Percentiles rank a stretch among this genome's conserved stretches.
Conservation (phyloP, 1,284 basidiomycete species). For the Schizophyllum amplum region DNA sequence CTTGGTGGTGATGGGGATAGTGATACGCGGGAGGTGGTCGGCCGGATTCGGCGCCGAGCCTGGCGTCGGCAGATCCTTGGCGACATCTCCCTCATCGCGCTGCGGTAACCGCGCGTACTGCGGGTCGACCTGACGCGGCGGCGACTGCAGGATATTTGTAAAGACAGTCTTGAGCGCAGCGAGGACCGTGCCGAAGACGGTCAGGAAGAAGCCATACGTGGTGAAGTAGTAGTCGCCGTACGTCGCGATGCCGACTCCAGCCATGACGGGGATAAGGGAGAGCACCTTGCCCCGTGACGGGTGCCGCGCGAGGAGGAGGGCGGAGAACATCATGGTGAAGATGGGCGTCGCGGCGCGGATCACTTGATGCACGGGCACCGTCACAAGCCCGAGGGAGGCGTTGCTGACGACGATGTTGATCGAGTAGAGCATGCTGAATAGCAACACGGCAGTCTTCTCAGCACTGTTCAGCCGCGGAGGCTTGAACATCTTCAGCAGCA, state of each 20-base stretch:
- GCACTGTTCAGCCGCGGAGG: slow-evolving; percentile 47
- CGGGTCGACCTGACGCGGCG: slow-evolving; percentile 2
- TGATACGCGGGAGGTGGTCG: neutral
- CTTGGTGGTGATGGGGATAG: neutral
- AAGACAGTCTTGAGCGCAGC: slow-evolving; percentile 89
- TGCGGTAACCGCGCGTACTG: neutral
- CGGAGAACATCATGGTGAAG: slow-evolving; percentile 78
- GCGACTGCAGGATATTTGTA: slow-evolving; percentile 72
- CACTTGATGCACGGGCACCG: slow-evolving; percentile 92
- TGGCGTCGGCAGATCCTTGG: neutral
- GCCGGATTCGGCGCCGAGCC: slow-evolving; percentile 4
- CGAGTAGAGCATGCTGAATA: slow-evolving; percentile 84
- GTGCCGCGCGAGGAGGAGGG: slow-evolving; percentile 42
- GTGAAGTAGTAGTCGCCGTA: slow-evolving; percentile 91
- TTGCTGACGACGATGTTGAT: slow-evolving; percentile 93
- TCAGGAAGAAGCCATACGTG: slow-evolving; percentile 72
- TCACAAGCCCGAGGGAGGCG: slow-evolving; percentile 79
- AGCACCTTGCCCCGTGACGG: slow-evolving; percentile 55
- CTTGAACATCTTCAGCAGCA: slow-evolving; percentile 52
- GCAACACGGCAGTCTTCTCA: slow-evolving; percentile 59
- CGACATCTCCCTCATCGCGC: neutral
- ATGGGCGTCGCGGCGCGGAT: slow-evolving; percentile 88
- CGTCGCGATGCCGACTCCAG: slow-evolving; percentile 88
- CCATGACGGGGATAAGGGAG: slow-evolving; percentile 81
- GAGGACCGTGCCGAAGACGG: slow-evolving; percentile 80